Evolutionary conservation across 352 stramenopile species (phyloP), one percentile per base, ranked within the genome.

Genomic region (Phytopythium sindhum): DNA sequence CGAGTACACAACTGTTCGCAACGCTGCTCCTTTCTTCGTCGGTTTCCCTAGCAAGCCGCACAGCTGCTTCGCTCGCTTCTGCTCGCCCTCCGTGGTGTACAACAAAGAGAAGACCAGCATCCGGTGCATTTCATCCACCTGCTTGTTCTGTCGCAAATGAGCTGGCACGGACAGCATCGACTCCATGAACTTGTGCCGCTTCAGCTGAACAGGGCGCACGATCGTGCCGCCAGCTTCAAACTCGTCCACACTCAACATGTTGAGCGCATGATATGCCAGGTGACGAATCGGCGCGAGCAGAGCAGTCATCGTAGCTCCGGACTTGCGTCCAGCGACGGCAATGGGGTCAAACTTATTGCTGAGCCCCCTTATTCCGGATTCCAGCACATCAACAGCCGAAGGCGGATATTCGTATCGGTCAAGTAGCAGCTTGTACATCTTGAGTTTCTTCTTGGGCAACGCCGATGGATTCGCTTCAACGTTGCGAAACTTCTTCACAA

Each of bases 321-420:
- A 58, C 12, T 68, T 51, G 7, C 68, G 61, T 53, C 61, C 52
- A 2, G 75, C 35, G 4, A 77, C 58, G 1, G 66, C 39, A 37
- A 94, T 60, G 0, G 77, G 67, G 44, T 90, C 84, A 45, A 91
- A 91, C 39, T 75, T 73, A 35, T 82, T 74, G 64, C 68, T 86
- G 19, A 95, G 58, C 5, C 70, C 65, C n/a, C 70, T 64, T 2
- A 63, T 51, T 39, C 81, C 68, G 4, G 70, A 75, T 57, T 87
- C 74, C 39, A 95, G 39, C 33, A 94, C 74, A 37, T 95, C 85
- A 31, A 95, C 81, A 7, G 86, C 57, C 28, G 83, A 84, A 0
- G 41, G 63, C 9, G 85, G 83, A 31, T 80, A 90, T 23, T 85
- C 72, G 28, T 75, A 75, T 19, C 72, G 60, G 55, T 94, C 85